Conservation (phyloP, 2,329 filamentous ascomycete genomes). For the Plectosphaerella cucumerina region DNA sequence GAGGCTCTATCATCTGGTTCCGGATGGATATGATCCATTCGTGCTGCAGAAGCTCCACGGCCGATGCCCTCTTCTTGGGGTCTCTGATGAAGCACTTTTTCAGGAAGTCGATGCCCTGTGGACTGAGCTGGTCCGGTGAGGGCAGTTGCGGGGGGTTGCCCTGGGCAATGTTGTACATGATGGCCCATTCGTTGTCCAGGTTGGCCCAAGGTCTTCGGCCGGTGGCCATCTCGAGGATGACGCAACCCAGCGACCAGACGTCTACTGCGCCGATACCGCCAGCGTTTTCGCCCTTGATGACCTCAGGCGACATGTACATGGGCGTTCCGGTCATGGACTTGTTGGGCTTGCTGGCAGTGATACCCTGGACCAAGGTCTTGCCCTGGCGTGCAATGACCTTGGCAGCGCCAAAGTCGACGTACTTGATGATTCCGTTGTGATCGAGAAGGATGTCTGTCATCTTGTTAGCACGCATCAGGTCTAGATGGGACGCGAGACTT, state of each 20-base stretch:
- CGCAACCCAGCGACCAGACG: constrained; percentile 94
- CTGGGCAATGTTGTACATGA: constrained; percentile 99
- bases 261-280: constrained; percentile 85
- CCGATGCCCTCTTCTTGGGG: constrained; percentile 71
- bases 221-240: constrained; percentile 96
- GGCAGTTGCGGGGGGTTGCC: constrained; percentile 90
- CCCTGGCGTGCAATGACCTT: constrained; percentile 95
- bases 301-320: constrained; percentile 99
- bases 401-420: constrained; percentile 95
- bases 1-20: constrained; percentile 60
- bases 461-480: constrained; percentile 11
- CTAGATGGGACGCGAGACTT: constrained; percentile 33
- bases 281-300: constrained; percentile 83
- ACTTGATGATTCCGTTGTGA: constrained; percentile 97
- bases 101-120: constrained; percentile 82
- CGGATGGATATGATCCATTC: constrained; percentile 77
- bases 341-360: constrained; percentile 62
- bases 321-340: constrained; percentile 96
- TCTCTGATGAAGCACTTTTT: constrained; percentile 82
- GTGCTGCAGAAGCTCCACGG: constrained; percentile 86
- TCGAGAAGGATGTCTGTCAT: constrained; percentile 84
- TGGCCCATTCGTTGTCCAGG: constrained; percentile 98
- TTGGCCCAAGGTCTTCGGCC: constrained; percentile 91
- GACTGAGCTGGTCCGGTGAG: constrained; percentile 75
- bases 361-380: constrained; percentile 70